Evolutionary conservation across 2,329 filamentous ascomycete genomes (phyloP).

Genomic region (Aspergillus sp.): DNA sequence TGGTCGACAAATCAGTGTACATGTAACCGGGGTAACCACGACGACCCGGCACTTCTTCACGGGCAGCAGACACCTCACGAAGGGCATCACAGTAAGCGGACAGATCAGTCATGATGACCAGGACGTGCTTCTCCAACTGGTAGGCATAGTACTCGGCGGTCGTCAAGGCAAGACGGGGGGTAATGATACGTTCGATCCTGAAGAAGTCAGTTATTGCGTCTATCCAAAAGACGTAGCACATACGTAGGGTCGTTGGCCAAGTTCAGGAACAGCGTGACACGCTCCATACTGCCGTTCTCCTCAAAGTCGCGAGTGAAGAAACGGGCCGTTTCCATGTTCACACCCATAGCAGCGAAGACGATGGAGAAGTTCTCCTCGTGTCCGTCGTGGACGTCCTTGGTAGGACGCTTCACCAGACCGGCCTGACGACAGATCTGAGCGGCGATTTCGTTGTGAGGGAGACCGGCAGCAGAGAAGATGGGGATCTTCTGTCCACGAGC

Average conservation of each 20-base stretch:
- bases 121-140: conserved; percentile 98
- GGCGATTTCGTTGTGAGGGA: conserved; percentile 99
- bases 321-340: conserved; percentile 96
- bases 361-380: conserved; percentile 99
- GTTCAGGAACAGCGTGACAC: conserved; percentile 96
- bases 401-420: conserved; percentile 85
- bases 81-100: conserved; percentile 98
- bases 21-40: conserved; percentile 99
- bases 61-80: conserved; percentile 94
- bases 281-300: conserved; percentile 98
- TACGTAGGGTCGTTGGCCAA: conserved; percentile 98
- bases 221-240: conserved; percentile 38
- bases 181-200: conserved; percentile 99
- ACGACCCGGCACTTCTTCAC: conserved; percentile 98
- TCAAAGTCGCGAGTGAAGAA: conserved; percentile 99
- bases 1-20: conserved; percentile 99
- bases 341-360: conserved; percentile 99
- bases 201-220: conserved; percentile 13
- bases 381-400: conserved; percentile 92
- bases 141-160: conserved; percentile 99
- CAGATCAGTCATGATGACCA: conserved; percentile 97
- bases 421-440: conserved; percentile 98
- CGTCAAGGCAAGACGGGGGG: conserved; percentile 93
- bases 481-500: conserved; percentile 99
- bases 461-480: conserved; percentile 97